Evolutionary conservation across 2,329 filamentous ascomycete genomes (phyloP), one percentile per base, ranked within the genome.

Genomic region (Neoarthrinium moseri): DNA sequence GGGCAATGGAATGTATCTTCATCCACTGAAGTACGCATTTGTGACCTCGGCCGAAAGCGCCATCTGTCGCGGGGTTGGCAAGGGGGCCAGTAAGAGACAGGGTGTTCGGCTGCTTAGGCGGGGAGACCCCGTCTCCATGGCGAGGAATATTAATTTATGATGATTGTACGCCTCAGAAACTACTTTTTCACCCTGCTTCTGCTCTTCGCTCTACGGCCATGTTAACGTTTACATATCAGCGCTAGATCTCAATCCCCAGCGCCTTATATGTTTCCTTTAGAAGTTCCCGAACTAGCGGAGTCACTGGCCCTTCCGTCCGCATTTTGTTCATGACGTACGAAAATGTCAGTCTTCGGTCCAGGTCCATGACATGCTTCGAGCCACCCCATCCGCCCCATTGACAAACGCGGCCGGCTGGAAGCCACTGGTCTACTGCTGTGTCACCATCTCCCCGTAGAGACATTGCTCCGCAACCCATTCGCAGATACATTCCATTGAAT

Each of bases 401-500:
- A 7, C 50, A 51, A 26, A 56, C 51, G 6, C 50, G 33, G 58
- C 69, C 71, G 18, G 58, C 45, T 2, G 65, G 63, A 27, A 65
- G 43, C 55, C 56, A 65, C 4, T 53, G 43, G 42, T 56, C 54
- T 3, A 57, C 46, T 15, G 50, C 37, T 3, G 56, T 47, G 17
- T 55, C 51, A 2, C 57, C 57, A 10, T 62, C 53, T 13, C 57
- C 60, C 2, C 62, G 47, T 12, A 76, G 45, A 0, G 56, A 69
- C 37, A 64, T 69, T n/a, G n/a, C n/a, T 0, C 73, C 74, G 23
- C 72, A 64, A 0, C 72, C 74, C 35, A 69, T 72, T 2, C 68
- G 63, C 0, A 73, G 2, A 4, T 55, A 56, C 2, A 46, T 7
- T 0, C 61, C 57, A 1, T 71, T 37, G 2, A 68, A 69, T 5